Percentiles rank a stretch among this genome's conserved stretches.
Conservation (phyloP, 129 eudicot genomes). For the Daucus carota region DNA sequence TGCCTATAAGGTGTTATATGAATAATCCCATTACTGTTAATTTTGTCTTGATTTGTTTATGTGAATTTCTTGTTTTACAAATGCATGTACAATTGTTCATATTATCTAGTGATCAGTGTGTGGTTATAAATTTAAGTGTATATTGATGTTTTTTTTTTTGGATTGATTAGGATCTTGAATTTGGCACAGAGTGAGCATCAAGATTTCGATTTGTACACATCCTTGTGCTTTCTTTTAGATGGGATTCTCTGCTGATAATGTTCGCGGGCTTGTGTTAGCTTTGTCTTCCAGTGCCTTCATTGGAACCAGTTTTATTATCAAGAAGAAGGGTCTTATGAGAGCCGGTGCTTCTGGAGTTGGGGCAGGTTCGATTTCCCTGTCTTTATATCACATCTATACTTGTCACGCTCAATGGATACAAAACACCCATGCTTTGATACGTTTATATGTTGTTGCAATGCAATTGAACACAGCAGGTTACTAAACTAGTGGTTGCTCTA, state of each 20-base stretch:
- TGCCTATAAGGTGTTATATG: conserved; percentile 20
- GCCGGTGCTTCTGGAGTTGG: conserved; percentile 62
- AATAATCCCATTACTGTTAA: neutral
- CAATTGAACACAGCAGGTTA: neutral
- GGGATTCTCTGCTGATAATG: conserved; percentile 64
- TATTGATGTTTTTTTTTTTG: neutral
- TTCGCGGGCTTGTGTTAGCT: conserved; percentile 61
- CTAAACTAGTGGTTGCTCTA: neutral
- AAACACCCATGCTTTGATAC: too few relatives aligned
- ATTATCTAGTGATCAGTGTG: neutral
- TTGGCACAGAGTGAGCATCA: neutral
- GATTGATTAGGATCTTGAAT: conserved; percentile 11
- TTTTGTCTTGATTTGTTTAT: neutral
- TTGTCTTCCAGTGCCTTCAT: conserved; percentile 72
- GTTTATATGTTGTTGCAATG: neutral
- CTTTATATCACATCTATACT: neutral
- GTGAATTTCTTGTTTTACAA: neutral
- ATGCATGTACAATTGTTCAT: neutral
- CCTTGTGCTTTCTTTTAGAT: conserved; percentile 30
- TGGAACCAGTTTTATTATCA: conserved; percentile 77
- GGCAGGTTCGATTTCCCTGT: conserved; percentile 50
- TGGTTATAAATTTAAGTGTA: neutral
- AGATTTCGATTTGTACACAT: neutral
- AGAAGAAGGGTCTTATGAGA: conserved; percentile 79
- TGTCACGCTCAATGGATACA: too few relatives aligned